Evolutionary conservation across 1,139 yeast genomes (phyloP).

Genomic region (Candida mesenterica): DNA sequence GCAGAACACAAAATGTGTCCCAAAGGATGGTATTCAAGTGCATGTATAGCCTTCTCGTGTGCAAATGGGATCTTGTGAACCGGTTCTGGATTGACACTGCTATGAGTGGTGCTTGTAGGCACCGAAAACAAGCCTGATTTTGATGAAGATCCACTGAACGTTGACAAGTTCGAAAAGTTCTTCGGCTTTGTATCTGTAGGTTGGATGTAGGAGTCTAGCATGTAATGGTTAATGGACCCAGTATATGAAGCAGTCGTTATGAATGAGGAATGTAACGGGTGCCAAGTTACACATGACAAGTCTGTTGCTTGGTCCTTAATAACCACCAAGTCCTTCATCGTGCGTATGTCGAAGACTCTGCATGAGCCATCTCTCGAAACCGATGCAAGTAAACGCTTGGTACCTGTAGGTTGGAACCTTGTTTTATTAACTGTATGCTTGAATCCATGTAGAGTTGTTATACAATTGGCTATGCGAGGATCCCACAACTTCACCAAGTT

Average conservation of each 20-base stretch:
- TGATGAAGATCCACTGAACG: conserved; percentile 24
- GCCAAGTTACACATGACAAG: conserved; percentile 86
- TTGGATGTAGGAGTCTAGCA: conserved; percentile 54
- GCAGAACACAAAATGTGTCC: conserved; percentile 93
- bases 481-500: conserved; percentile 94
- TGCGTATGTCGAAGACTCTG: conserved; percentile 80
- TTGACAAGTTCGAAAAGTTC: conserved; percentile 9
- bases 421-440: conserved; percentile 90
- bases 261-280: conserved; percentile 80
- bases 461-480: conserved; percentile 73
- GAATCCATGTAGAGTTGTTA: conserved; percentile 84
- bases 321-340: conserved; percentile 72
- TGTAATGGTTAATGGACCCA: conserved; percentile 80
- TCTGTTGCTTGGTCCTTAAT: conserved; percentile 83
- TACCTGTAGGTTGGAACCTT: conserved; percentile 73
- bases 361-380: conserved; percentile 88
- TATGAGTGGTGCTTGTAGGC: conserved; percentile 5
- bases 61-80: conserved; percentile 80
- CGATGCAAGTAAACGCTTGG: conserved; percentile 72
- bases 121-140: conserved; percentile 12
- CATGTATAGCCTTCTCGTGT: conserved; percentile 89
- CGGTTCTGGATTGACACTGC: conserved; percentile 37
- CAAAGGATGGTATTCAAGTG: conserved; percentile 87
- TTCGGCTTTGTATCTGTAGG: conserved; percentile 23
- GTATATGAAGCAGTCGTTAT: conserved; percentile 86